Conservation (phyloP, 352 stramenopile genomes). For the Phytophthora boehmeriae region DNA sequence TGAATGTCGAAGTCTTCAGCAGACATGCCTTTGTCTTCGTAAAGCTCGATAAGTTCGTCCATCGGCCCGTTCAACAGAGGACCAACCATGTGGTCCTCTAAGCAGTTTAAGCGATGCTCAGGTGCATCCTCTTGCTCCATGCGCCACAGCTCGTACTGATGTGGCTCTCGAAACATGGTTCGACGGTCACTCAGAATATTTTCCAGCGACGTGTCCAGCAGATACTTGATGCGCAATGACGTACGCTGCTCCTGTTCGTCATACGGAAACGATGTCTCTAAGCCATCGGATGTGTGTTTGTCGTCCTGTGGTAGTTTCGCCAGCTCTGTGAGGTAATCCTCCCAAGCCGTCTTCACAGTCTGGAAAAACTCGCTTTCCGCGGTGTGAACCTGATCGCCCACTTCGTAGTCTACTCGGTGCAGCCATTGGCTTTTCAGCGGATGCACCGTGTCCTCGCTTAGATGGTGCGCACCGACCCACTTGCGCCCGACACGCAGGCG, state of each 20-base stretch:
- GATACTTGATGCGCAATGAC: conserved; percentile 62
- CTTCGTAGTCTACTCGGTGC: conserved; percentile 72
- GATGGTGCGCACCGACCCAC: conserved; percentile 70
- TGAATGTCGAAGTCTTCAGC: conserved; percentile 48
- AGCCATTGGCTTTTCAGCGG: conserved; percentile 52
- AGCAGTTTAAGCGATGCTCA: conserved; percentile 36
- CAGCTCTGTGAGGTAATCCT: conserved; percentile 61
- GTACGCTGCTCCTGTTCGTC: conserved; percentile 60
- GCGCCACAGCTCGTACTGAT: conserved; percentile 67
- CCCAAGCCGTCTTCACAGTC: conserved; percentile 54
- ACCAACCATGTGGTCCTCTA: conserved; percentile 49
- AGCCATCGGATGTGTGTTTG: conserved; percentile 30
- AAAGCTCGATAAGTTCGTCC: conserved; percentile 57
- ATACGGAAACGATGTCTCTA: conserved; percentile 42
- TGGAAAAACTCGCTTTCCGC: conserved; percentile 66
- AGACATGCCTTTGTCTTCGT: conserved; percentile 55
- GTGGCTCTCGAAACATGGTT: conserved; percentile 53
- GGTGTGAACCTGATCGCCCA: conserved; percentile 30
- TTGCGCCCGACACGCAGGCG: conserved; percentile 61
- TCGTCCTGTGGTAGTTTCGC: conserved; percentile 54
- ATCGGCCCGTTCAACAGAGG: conserved; percentile 52
- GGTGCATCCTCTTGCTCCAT: conserved; percentile 74
- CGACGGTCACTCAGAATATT: conserved; percentile 50
- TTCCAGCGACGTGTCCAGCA: conserved; percentile 67
- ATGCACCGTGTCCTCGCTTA: conserved; percentile 47